Base-by-base conservation (phyloP, 805 yeast genomes). In the Hermanozyma aechmeae region DNA sequence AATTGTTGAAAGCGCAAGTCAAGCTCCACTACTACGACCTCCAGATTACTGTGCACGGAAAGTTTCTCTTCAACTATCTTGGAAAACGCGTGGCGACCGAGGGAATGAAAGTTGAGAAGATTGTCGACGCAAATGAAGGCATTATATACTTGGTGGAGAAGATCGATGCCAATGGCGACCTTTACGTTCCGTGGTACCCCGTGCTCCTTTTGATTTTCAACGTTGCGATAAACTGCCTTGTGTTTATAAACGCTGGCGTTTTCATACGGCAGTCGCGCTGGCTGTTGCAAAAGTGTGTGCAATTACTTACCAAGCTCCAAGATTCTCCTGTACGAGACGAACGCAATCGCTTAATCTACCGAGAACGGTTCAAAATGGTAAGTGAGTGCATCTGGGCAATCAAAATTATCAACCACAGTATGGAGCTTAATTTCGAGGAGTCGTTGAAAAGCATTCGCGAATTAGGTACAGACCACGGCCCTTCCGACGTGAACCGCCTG, bases 381-480 rank as follows among this genome's bases (percentile, higher is more conserved):
- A 58, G 62, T 25, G 81, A 75, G 44, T 71, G 78, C 41, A 41
- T 71, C n/a, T 76, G 81, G 82, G 73, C 70, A 2, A 41, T 76
- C 24, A 72, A 71, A 36, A 68, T 66, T 58, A 51, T 72, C 34
- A 73, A 71, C 41, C 71, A 67, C 34, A 61, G 73, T 40, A 50
- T 68, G 26, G 49, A 64, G n/a, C 48, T 69, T 28, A 51, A 72
- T 26, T 50, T 71, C 30, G 47, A 58, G 26, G 64, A 64, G 30
- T 57, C 69, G n/a, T 46, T 58, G 7, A 35, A 46, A 8, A 44
- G 45, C 1, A 47, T 76, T 27, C 43, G 40, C 3, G 48, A 43
- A 4, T 51, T 68, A 13, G 79, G 79, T 1, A 58, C 61, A 3
- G 74, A 72, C 40, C 76, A 66, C 37, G 79, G 78, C 2, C 56